These are phyloP conservation scores for Chenopodium quinoa DNA, from an alignment of 148 eudicot species.

Conservation along the genomic window DNA sequence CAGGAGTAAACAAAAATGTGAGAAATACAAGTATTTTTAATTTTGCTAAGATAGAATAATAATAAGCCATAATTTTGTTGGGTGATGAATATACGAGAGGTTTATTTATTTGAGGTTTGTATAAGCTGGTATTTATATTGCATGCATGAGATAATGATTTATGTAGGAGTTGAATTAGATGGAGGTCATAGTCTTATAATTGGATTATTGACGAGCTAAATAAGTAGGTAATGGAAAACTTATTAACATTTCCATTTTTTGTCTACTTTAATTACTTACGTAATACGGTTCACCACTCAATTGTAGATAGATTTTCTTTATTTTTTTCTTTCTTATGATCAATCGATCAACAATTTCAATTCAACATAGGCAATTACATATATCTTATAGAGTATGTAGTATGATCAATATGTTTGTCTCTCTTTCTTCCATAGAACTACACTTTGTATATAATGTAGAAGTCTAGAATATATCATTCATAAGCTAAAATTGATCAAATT, in stretches of 20 bases:
- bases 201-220: not conserved
- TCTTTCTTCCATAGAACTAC: too few relatives aligned
- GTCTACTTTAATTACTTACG: not conserved
- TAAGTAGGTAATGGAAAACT: not conserved
- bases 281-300: not conserved
- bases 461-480: too few relatives aligned
- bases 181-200: not conserved
- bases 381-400: too few relatives aligned
- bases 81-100: not conserved
- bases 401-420: not conserved
- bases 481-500: too few relatives aligned
- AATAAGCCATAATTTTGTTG: slow-evolving; percentile 3
- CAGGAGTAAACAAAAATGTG: not conserved
- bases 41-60: not conserved
- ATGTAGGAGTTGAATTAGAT: not conserved
- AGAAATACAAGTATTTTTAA: not conserved
- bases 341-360: not conserved
- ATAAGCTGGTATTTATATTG: not conserved
- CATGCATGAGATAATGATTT: not conserved
- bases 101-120: slow-evolving; percentile 2
- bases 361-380: too few relatives aligned
- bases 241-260: not conserved
- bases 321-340: not conserved
- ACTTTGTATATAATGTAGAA: too few relatives aligned
- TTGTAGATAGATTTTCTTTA: too few relatives aligned